A percentile compares a stretch with the other conserved stretches of the same genome.
Evolutionary conservation across 108 stramenopile genomes (phyloP).

Genomic region (Asterionellopsis glacialis): DNA sequence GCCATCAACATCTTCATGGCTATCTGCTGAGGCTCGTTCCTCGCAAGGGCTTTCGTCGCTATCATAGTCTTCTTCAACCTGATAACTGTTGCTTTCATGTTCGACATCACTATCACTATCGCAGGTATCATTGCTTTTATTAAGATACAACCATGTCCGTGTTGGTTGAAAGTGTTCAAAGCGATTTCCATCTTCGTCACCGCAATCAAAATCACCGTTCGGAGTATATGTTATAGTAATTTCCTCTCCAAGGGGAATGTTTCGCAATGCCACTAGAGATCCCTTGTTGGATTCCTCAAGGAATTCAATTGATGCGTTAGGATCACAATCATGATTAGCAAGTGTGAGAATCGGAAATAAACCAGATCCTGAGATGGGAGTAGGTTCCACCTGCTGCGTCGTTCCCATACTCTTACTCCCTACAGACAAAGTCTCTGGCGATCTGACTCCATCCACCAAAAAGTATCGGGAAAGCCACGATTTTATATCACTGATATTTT

Average conservation of each 20-base stretch:
- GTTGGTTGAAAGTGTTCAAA: slow-evolving; percentile 21
- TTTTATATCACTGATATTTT: too few species aligned
- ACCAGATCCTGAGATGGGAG: slow-evolving; percentile 18
- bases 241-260: slow-evolving; percentile 20
- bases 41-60: too few species aligned
- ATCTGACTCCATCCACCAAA: not conserved
- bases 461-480: not conserved
- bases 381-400: too few species aligned
- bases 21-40: too few species aligned
- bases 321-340: slow-evolving; percentile 30
- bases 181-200: slow-evolving; percentile 5
- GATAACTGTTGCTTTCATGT: not conserved
- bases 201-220: slow-evolving; percentile 18
- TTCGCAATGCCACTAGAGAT: slow-evolving; percentile 21
- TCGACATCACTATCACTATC: not conserved
- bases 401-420: too few species aligned
- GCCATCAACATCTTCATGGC: too few species aligned
- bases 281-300: slow-evolving; percentile 22
- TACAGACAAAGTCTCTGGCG: too few species aligned
- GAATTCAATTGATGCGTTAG: slow-evolving; percentile 33
- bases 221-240: slow-evolving; percentile 26
- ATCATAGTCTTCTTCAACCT: not conserved
- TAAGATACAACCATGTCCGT: slow-evolving; percentile 23
- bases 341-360: slow-evolving; percentile 21
- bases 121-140: slow-evolving; percentile 1